Evolutionary conservation across 2,329 filamentous ascomycete genomes (phyloP).

Genomic region (Epichloe aotearoae): DNA sequence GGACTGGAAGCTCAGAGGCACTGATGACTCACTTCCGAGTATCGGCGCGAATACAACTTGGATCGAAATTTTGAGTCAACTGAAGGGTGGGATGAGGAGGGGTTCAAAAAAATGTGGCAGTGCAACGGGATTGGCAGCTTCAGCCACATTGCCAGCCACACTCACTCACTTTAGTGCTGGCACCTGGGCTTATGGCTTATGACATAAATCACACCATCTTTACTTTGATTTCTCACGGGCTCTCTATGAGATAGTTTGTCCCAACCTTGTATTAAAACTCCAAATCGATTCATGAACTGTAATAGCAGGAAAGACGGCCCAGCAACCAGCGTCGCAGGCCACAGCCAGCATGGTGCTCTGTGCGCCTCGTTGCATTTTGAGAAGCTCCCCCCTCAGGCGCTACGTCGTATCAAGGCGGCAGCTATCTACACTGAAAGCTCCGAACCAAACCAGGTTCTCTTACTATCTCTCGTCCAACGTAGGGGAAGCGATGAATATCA

Average conservation of each 20-base stretch:
- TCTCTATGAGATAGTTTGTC: neutral
- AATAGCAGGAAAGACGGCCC: neutral
- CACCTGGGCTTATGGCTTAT: neutral
- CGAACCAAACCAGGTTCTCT: conserved; percentile 11
- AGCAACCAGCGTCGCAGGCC: neutral
- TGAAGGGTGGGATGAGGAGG: conserved; percentile 10
- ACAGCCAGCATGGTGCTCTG: conserved; percentile 11
- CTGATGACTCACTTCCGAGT: conserved; percentile 3
- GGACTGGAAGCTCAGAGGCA: neutral
- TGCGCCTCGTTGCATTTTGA: conserved; percentile 9
- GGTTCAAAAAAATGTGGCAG: conserved; percentile 9
- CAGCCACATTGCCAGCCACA: conserved; percentile 6
- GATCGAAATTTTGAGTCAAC: conserved; percentile 11
- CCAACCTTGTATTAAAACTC: neutral
- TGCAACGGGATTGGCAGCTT: conserved; percentile 4
- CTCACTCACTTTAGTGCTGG: neutral
- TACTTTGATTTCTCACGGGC: neutral
- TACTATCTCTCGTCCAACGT: conserved; percentile 10
- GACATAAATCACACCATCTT: neutral
- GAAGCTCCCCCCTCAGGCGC: conserved; percentile 6
- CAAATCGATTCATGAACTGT: neutral
- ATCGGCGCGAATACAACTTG: neutral
- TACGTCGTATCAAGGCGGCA: conserved; percentile 2
- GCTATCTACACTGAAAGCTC: conserved; percentile 7
- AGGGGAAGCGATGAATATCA: neutral